A percentile compares a stretch with the other conserved stretches of the same genome.
Evolutionary conservation across 2,329 filamentous ascomycete species (phyloP).

Genomic region (Hypoxylon sp.): DNA sequence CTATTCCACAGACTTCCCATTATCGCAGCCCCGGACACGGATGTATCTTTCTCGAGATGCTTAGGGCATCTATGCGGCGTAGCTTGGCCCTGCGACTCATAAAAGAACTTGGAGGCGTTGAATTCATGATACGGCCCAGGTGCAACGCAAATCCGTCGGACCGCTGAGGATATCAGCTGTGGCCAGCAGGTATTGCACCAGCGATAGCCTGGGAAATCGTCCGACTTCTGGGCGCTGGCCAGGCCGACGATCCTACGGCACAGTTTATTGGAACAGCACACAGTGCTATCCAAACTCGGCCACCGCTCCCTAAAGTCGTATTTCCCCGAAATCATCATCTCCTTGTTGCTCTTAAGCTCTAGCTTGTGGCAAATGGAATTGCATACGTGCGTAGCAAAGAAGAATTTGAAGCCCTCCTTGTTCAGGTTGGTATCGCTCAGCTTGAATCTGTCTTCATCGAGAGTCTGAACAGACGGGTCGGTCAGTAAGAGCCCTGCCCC

Average conservation of each 20-base stretch:
- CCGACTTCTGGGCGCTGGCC: conserved; percentile 40
- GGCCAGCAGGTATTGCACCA: conserved; percentile 20
- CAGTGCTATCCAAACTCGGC: conserved; percentile 50
- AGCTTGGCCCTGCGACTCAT: conserved; percentile 4
- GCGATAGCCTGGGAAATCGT: conserved; percentile 40
- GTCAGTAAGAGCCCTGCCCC: conserved; percentile 55
- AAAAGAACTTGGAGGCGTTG: conserved; percentile 2
- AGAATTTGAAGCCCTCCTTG: conserved; percentile 4
- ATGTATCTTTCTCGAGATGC: background rate
- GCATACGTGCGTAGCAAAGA: conserved; percentile 1
- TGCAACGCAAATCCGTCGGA: background rate
- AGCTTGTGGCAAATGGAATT: conserved; percentile 1
- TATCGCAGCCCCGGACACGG: background rate
- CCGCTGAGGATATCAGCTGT: conserved; percentile 1
- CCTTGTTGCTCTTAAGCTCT: background rate
- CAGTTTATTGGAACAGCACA: conserved; percentile 58
- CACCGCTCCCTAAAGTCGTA: conserved; percentile 52
- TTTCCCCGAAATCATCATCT: conserved; percentile 46
- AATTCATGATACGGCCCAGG: background rate
- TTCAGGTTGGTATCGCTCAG: background rate
- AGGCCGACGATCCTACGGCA: conserved; percentile 54
- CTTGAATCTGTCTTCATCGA: conserved; percentile 44
- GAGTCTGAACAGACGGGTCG: conserved; percentile 56
- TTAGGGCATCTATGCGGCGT: background rate
- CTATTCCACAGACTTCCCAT: background rate